Conservation (phyloP, 2,329 filamentous ascomycete genomes). For the Aspergillus novoparasiticus region DNA sequence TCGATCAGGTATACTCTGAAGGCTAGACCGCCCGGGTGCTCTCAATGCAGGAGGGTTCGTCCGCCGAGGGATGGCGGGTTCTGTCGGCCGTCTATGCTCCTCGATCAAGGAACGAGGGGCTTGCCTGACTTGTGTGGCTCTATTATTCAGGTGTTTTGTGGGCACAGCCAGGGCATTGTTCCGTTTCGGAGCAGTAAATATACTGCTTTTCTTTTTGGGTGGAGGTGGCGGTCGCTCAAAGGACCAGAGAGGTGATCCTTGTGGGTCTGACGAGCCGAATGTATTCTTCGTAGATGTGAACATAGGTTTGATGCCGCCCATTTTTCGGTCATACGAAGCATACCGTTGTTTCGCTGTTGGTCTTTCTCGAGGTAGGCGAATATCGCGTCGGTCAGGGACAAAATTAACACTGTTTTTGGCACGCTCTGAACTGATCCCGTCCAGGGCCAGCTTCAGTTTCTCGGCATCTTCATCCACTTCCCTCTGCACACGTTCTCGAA, state of each 20-base stretch:
- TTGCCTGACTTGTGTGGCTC: constrained; percentile 39
- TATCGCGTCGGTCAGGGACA: constrained; percentile 46
- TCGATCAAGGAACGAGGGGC: constrained; percentile 47
- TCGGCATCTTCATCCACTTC: constrained; percentile 61
- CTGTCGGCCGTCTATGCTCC: constrained; percentile 36
- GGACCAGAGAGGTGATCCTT: constrained; percentile 23
- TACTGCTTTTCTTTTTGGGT: constrained; percentile 35
- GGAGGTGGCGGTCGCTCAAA: constrained; percentile 27
- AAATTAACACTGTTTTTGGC: constrained; percentile 61
- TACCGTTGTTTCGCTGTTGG: constrained; percentile 35
- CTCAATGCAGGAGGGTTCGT: constrained; percentile 16
- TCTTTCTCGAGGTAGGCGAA: constrained; percentile 32
- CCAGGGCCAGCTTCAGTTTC: constrained; percentile 59
- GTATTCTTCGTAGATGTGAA: constrained; percentile 20
- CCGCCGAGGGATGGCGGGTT: constrained; percentile 19
- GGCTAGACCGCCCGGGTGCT: constrained; percentile 22
- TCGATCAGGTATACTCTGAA: constrained; percentile 3
- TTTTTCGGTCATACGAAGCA: constrained; percentile 34
- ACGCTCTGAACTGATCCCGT: constrained; percentile 60
- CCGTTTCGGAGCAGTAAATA: constrained; percentile 39
- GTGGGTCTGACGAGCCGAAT: constrained; percentile 14
- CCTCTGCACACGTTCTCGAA: constrained; percentile 61
- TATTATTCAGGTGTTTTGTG: constrained; percentile 44
- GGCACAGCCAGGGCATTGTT: constrained; percentile 41
- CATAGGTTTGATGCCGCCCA: constrained; percentile 32